phyloP scores from a whole-genome alignment of 148 eudicot genomes.

The Vaccinium corymbosum region DNA sequence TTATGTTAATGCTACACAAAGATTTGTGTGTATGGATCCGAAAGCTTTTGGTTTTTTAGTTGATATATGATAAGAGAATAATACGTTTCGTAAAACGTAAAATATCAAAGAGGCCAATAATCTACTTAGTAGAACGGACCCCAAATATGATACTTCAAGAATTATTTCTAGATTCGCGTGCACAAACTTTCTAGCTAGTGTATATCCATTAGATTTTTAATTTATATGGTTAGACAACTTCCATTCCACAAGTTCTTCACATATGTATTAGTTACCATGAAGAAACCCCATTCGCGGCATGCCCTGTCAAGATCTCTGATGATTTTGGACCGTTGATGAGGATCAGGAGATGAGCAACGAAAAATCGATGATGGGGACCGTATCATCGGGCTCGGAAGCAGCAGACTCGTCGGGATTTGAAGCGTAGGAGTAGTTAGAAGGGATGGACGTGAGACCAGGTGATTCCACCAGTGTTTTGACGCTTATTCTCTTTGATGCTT shows the following conservation, averaged over 20 bases:
- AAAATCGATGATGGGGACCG: conserved; percentile 6
- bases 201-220: too few species aligned
- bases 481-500: neutral
- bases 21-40: too few species aligned
- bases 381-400: neutral
- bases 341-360: conserved; percentile 5
- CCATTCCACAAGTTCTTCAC: neutral
- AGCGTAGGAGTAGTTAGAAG: conserved; percentile 15
- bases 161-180: too few species aligned
- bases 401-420: neutral
- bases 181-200: too few species aligned
- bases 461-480: conserved; percentile 20
- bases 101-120: too few species aligned
- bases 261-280: conserved; percentile 23
- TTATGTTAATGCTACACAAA: too few species aligned
- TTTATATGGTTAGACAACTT: neutral
- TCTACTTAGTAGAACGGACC: too few species aligned
- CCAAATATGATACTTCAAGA: too few species aligned
- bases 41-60: too few species aligned
- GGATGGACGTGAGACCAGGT: conserved; percentile 16
- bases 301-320: conserved; percentile 21
- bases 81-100: too few species aligned
- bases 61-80: too few species aligned
- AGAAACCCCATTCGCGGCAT: conserved; percentile 30
- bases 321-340: conserved; percentile 19